Evolutionary conservation across 2,329 filamentous ascomycete genomes (phyloP).

Genomic region (Lithohypha guttulata): DNA sequence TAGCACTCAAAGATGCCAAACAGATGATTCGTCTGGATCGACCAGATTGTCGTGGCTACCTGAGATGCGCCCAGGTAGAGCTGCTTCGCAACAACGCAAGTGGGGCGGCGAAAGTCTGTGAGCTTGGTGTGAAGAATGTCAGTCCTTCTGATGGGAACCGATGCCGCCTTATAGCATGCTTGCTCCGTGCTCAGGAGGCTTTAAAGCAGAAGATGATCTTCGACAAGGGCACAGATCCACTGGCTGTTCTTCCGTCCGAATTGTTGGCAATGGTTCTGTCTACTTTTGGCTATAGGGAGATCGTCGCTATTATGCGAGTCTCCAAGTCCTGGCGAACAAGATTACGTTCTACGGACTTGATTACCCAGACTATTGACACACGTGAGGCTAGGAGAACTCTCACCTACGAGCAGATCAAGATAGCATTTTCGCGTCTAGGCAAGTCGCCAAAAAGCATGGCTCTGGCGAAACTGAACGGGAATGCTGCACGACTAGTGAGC

Average conservation of each 20-base stretch:
- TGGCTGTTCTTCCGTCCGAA: slow-evolving; percentile 44
- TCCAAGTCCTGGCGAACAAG: slow-evolving; percentile 46
- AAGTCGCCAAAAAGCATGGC: slow-evolving; percentile 23
- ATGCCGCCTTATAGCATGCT: slow-evolving; percentile 10
- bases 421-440: slow-evolving; percentile 26
- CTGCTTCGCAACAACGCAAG: slow-evolving; percentile 38
- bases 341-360: slow-evolving; percentile 38
- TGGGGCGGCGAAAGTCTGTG: slow-evolving; percentile 47
- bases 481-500: slow-evolving; percentile 9
- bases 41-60: slow-evolving; percentile 46
- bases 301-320: slow-evolving; percentile 42
- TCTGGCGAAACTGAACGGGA: slow-evolving; percentile 23
- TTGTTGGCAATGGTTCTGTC: slow-evolving; percentile 42
- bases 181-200: slow-evolving; percentile 34
- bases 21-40: slow-evolving; percentile 43
- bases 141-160: slow-evolving; percentile 26
- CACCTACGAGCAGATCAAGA: slow-evolving; percentile 23
- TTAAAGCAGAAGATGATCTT: slow-evolving; percentile 26
- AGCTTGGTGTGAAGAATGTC: slow-evolving; percentile 46
- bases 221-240: slow-evolving; percentile 35
- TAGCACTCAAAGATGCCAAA: slow-evolving; percentile 47
- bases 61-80: slow-evolving; percentile 42
- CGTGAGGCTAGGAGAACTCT: slow-evolving; percentile 35
- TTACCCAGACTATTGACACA: slow-evolving; percentile 43
- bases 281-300: slow-evolving; percentile 42